phyloP scores from a whole-genome alignment of 1,284 basidiomycete species.

The Pisolithus thermaeus region DNA sequence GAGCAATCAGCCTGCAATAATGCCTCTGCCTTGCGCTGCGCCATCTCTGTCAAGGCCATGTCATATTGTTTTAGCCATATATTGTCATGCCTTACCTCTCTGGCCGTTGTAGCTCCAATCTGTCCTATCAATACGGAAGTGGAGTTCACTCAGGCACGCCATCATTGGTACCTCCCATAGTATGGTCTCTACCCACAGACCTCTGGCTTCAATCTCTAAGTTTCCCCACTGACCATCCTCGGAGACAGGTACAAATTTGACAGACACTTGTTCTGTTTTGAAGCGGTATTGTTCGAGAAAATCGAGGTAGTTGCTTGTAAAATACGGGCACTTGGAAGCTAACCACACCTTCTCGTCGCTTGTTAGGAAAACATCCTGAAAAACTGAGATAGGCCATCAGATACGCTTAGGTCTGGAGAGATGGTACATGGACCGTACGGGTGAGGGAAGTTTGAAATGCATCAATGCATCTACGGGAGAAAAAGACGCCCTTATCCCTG shows the following conservation, averaged over 20 bases:
- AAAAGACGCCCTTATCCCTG: constrained; percentile 65
- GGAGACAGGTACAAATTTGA: constrained; percentile 58
- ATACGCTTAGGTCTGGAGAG: not conserved
- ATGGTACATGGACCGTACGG: constrained; percentile 37
- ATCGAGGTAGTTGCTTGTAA: constrained; percentile 69
- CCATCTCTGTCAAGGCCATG: constrained; percentile 38
- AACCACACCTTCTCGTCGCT: constrained; percentile 70
- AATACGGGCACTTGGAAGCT: constrained; percentile 66
- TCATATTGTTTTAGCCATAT: constrained; percentile 2
- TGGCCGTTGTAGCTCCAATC: constrained; percentile 86
- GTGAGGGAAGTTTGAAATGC: constrained; percentile 60
- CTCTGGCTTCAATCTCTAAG: constrained; percentile 69
- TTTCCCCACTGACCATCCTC: constrained; percentile 53
- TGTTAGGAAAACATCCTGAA: constrained; percentile 60
- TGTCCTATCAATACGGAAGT: constrained; percentile 64
- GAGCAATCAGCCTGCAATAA: constrained; percentile 68
- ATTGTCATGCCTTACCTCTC: constrained; percentile 42
- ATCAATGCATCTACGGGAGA: constrained; percentile 67
- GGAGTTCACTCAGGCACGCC: constrained; percentile 80
- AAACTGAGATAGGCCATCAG: constrained; percentile 42
- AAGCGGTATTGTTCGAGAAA: constrained; percentile 74
- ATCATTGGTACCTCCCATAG: constrained; percentile 96
- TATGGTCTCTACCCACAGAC: constrained; percentile 87
- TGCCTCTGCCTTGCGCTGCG: constrained; percentile 65
- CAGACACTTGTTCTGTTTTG: constrained; percentile 72